Evolutionary conservation across 306 rosid species (phyloP).

Genomic region (Gastrolobium villosum): DNA sequence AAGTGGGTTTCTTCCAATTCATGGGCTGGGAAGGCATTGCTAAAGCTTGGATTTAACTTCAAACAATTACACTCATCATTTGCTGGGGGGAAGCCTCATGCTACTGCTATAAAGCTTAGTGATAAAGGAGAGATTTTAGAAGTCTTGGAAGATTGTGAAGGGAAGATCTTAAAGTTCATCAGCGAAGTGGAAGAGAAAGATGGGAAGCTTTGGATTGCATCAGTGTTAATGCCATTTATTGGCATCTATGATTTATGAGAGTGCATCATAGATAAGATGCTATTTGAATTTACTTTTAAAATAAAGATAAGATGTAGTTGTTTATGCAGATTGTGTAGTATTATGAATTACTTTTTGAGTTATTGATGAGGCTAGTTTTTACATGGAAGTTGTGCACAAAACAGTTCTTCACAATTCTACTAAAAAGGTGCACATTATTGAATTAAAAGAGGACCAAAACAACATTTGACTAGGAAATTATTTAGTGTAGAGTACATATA

Average conservation of each 20-base stretch:
- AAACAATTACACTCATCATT: constrained; percentile 69
- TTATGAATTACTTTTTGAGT: constrained; percentile 12
- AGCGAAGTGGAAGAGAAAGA: constrained; percentile 94
- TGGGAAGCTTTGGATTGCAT: constrained; percentile 89
- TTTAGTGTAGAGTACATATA: background rate
- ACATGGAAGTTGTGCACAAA: constrained; percentile 10
- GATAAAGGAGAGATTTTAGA: constrained; percentile 71
- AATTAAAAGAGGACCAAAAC: background rate
- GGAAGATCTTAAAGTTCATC: constrained; percentile 70
- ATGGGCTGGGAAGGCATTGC: constrained; percentile 66
- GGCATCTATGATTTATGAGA: constrained; percentile 60
- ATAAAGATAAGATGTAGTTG: constrained; percentile 4
- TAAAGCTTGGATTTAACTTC: constrained; percentile 66
- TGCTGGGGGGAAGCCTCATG: constrained; percentile 77
- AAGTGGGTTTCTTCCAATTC: constrained; percentile 61
- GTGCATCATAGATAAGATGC: constrained; percentile 15
- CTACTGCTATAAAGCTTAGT: constrained; percentile 71
- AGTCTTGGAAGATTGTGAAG: constrained; percentile 83
- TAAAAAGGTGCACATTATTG: background rate
- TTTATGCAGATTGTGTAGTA: constrained; percentile 19
- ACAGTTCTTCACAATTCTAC: background rate
- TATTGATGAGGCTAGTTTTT: background rate
- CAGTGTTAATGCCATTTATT: constrained; percentile 82
- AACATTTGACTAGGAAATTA: background rate
- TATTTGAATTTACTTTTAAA: background rate